Base-by-base conservation (phyloP, 495 filamentous ascomycete genomes). In the Penicillium roqueforti region DNA sequence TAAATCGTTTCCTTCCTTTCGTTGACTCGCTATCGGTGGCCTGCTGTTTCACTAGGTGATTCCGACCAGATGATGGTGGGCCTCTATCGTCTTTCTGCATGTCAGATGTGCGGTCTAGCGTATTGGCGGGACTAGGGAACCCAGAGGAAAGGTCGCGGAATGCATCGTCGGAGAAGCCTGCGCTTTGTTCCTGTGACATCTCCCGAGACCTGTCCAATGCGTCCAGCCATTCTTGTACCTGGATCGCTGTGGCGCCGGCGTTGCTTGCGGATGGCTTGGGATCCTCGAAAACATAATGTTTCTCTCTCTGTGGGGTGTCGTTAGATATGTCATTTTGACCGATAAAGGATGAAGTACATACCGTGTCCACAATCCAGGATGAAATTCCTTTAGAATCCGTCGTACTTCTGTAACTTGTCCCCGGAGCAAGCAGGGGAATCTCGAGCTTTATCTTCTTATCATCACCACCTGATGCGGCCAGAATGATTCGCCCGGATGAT, bases 381-480 rank as follows among this genome's bases (percentile, higher is more conserved):
- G 83, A 85, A 65, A 89, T 78, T 18, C 90, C 91, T 67, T 95
- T 96, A 34, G 83, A 77, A 66, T 96, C 91, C 36, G 86, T 78
- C 46, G 87, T 87, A 57, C 80, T 91, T 65, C 79, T 86, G 84
- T 88, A 97, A 29, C 76, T 72, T 54, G 83, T 89, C 51, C 87
- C 91, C 0, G 85, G 71, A 1, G 76, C 76, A 13, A 95, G 75
- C 28, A 97, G 76, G 29, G 88, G 87, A 38, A 97, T 85, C 60
- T 97, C 93, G 55, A 87, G 75, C 68, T 99, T 99, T 31, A 89
- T 80, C 66, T 92, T 91, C 74, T 99, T 99, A 63, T 97, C 92
- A 56, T 96, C 93, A 0, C 93, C 92, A 1, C 91, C 91, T 23
- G 93, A 83, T n/a, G 92, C 89, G 8, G 88, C 90, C 62, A 99